phyloP scores from a whole-genome alignment of 129 eudicot species.

The Calendula officinalis region DNA sequence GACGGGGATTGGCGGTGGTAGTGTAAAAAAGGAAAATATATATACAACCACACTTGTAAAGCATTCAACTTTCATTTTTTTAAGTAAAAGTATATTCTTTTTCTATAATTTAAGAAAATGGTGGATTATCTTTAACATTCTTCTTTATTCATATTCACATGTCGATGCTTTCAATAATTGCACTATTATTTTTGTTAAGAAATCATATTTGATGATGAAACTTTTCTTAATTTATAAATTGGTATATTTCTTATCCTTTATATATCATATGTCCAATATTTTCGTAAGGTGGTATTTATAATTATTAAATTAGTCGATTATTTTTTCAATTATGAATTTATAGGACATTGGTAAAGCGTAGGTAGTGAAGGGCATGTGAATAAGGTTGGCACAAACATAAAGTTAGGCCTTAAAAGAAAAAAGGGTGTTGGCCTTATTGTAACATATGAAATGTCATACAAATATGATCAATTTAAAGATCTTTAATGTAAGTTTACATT shows the following conservation, averaged over 20 bases:
- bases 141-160: slow-evolving; percentile 1
- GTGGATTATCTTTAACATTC: neutral
- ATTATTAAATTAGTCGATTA: neutral
- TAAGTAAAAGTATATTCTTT: slow-evolving; percentile 8
- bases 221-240: neutral
- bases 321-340: neutral
- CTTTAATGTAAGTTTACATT: neutral
- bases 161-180: slow-evolving; percentile 26
- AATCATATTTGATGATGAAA: neutral
- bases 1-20: too few relatives aligned
- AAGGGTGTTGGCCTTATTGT: slow-evolving; percentile 29
- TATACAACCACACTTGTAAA: slow-evolving; percentile 19
- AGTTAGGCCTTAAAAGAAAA: slow-evolving; percentile 24
- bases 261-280: neutral
- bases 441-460: slow-evolving; percentile 13
- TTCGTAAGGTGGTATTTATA: neutral
- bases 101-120: neutral
- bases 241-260: neutral
- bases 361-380: slow-evolving; percentile 36
- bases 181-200: neutral
- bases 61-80: slow-evolving; percentile 11
- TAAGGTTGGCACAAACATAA: slow-evolving; percentile 37
- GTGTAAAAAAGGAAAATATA: too few relatives aligned
- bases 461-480: neutral
- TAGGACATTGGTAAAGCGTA: slow-evolving; percentile 11